Evolutionary conservation across 2,329 filamentous ascomycete genomes (phyloP).

Genomic region (Epichloe sp.): DNA sequence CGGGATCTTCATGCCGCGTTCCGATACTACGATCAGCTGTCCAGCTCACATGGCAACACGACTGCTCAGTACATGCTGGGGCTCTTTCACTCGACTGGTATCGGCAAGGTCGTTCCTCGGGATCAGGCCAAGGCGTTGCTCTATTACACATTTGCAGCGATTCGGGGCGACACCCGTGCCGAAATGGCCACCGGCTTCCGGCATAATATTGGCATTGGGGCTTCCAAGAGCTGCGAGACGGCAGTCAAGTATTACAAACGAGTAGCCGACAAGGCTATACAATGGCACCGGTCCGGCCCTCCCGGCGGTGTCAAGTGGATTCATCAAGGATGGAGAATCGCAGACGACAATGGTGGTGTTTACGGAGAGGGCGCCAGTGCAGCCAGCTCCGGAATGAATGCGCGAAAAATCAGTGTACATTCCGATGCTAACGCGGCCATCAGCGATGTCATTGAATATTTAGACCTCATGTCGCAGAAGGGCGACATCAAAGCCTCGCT

Average conservation of each 20-base stretch:
- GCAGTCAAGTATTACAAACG: conserved; percentile 82
- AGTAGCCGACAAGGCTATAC: conserved; percentile 85
- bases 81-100: conserved; percentile 87
- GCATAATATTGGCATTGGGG: conserved; percentile 73
- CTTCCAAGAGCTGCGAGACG: conserved; percentile 71
- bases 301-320: conserved; percentile 73
- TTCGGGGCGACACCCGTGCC: conserved; percentile 67
- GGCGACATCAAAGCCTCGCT: conserved; percentile 81
- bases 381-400: conserved; percentile 73
- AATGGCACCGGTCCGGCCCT: conserved; percentile 77
- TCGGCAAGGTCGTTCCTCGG: conserved; percentile 65
- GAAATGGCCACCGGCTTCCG: conserved; percentile 91
- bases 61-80: conserved; percentile 94
- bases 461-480: conserved; percentile 81
- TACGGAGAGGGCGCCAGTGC: conserved; percentile 93
- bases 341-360: conserved; percentile 81
- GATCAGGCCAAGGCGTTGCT: conserved; percentile 87
- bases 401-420: conserved; percentile 56
- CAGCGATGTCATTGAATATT: conserved; percentile 88
- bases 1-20: conserved; percentile 71
- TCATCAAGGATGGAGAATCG: conserved; percentile 69
- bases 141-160: conserved; percentile 88
- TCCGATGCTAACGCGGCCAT: conserved; percentile 76
- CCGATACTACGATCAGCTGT: conserved; percentile 65
- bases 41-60: conserved; percentile 65